Evolutionary conservation across 2,329 filamentous ascomycete species (phyloP), one percentile per base, ranked within the genome.

Genomic region (Xylogone sp.): DNA sequence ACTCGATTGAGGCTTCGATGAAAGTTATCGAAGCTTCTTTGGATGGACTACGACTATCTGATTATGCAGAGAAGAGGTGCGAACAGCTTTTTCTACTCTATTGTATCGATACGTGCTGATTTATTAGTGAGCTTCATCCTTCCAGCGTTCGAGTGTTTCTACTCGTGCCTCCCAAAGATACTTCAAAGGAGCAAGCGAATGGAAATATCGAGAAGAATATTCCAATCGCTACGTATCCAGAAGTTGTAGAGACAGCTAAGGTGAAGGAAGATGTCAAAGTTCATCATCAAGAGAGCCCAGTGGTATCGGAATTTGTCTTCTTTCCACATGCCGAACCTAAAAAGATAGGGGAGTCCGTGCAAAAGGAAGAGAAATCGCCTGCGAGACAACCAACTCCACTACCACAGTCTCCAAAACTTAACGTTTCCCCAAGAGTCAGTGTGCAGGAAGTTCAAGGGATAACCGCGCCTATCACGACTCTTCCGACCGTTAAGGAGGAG

Each of bases 41-140:
- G 18, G 43, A 47, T 43, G 57, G 58, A 12, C 27, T 61, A 39
- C 45, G 54, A 12, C 46, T 61, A 24, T 49, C 50, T 18, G 51
- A 54, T 9, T 60, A 55, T 34, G 34, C 45, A 5, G 56, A 54
- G 31, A 50, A 58, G 24, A 52, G 49, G 59, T 59, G 48, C 50
- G 47, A 20, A 10, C n/a, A n/a, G n/a, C 27, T 20, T 29, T 29
- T 12, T 29, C 20, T 34, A 1, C 21, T 21, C 45, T 18, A 47
- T 50, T 42, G 3, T 46, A 31, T 7, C 24, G 24, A 27, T 5
- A 27, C 21, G 27, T 19, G 18, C n/a, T 49, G 21, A 48, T 27
- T 42, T 3, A 45, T 7, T 29, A 59, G 57, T 46, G 55, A 54
- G 18, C 51, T 48, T 29, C 48, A 21, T 19, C 46, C 43, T 53